Evolutionary conservation across 2,329 filamentous ascomycete genomes (phyloP).

Genomic region (Diplodia sapinea): DNA sequence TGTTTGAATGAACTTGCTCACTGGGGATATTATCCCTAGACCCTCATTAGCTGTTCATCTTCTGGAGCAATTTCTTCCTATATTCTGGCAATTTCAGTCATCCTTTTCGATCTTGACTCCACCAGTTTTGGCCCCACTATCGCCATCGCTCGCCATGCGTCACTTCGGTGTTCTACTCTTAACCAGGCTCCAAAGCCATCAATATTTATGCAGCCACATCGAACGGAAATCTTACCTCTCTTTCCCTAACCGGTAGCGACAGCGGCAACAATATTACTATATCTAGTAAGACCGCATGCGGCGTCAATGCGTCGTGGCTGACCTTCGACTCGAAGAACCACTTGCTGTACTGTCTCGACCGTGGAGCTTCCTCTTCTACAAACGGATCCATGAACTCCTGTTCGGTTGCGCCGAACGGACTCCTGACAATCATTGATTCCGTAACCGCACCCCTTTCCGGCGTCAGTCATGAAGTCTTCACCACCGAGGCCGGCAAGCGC

Average conservation of each 20-base stretch:
- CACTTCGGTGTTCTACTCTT: neutral
- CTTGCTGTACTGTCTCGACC: conserved; percentile 65
- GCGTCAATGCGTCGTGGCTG: conserved; percentile 65
- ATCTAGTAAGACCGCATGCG: conserved; percentile 36
- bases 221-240: conserved; percentile 19
- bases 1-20: neutral
- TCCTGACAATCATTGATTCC: conserved; percentile 37
- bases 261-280: conserved; percentile 1
- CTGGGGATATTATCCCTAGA: neutral
- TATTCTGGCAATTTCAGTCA: neutral
- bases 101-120: no score
- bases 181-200: neutral
- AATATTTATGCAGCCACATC: conserved; percentile 22
- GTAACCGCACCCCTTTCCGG: conserved; percentile 49
- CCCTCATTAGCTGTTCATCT: neutral
- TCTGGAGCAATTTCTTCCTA: no score
- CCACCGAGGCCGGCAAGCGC: conserved; percentile 45
- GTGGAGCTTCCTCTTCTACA: conserved; percentile 54
- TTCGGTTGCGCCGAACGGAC: conserved; percentile 47
- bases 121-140: neutral
- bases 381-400: conserved; percentile 55
- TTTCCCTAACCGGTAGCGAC: neutral
- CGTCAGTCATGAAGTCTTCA: conserved; percentile 48
- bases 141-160: conserved; percentile 10
- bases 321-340: conserved; percentile 59